These are phyloP conservation scores for Acanthamoeba rhysodes DNA, from an alignment of 208 protist genomes.

Conservation along the genomic window DNA sequence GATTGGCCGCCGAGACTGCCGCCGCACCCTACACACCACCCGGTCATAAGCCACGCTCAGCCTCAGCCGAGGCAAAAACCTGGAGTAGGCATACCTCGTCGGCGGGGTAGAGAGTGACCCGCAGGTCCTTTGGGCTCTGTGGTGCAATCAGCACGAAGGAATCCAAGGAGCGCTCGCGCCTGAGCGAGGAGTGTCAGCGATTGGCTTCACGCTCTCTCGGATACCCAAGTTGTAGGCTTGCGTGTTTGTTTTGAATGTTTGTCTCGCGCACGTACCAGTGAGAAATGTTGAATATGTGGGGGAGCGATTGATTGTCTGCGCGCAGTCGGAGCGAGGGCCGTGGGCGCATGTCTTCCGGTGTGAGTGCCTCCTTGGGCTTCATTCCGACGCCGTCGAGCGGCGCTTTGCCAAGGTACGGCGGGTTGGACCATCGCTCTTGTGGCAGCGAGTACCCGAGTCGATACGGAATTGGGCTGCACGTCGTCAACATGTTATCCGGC, in stretches of 20 bases:
- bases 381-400: neutral
- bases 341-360: neutral
- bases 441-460: neutral
- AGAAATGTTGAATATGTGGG: constrained; percentile 2
- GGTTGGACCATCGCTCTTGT: neutral
- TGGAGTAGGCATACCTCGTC: neutral
- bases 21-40: neutral
- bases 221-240: neutral
- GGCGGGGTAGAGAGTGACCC: neutral
- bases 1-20: constrained; percentile 20
- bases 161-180: neutral
- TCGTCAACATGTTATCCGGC: no score
- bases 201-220: neutral
- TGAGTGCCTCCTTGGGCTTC: neutral
- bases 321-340: neutral
- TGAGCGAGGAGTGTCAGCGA: neutral
- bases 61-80: no score
- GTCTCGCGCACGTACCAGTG: neutral
- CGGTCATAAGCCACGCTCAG: neutral
- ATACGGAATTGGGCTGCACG: neutral
- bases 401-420: neutral
- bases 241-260: neutral
- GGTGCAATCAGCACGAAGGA: neutral
- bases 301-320: neutral
- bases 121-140: no score